Conservation (phyloP, 1,284 basidiomycete genomes). For the Sporisorium exsertum region DNA sequence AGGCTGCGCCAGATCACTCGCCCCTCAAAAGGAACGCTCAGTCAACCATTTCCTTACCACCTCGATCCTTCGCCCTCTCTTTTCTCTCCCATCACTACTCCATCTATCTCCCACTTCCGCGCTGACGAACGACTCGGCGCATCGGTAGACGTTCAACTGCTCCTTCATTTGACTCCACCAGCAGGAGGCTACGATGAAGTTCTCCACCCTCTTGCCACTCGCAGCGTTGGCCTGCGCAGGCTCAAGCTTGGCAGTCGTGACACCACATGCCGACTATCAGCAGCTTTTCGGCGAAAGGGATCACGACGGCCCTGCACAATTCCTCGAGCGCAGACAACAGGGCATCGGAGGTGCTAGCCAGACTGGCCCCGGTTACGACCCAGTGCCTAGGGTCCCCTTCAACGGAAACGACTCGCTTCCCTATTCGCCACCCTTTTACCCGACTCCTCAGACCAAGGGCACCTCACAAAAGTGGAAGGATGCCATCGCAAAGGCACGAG, state of each 20-base stretch:
- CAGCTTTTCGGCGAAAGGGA: slow-evolving; percentile 29
- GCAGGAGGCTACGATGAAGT: slow-evolving; percentile 19
- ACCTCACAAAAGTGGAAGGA: slow-evolving; percentile 73
- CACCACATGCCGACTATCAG: slow-evolving; percentile 34
- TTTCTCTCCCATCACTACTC: not conserved
- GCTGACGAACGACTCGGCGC: not conserved
- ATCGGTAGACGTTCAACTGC: not conserved
- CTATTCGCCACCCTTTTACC: slow-evolving; percentile 56
- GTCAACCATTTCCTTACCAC: not conserved
- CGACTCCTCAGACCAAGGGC: slow-evolving; percentile 49
- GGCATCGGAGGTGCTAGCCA: slow-evolving; percentile 43
- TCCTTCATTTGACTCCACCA: not conserved
- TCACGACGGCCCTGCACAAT: slow-evolving; percentile 14
- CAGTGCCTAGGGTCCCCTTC: slow-evolving; percentile 40
- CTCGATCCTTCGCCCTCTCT: not conserved
- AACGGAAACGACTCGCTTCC: slow-evolving; percentile 54
- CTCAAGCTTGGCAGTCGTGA: slow-evolving; percentile 26
- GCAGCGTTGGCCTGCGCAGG: slow-evolving; percentile 31
- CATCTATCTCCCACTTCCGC: not conserved
- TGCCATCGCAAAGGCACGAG: slow-evolving; percentile 73
- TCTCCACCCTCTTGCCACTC: slow-evolving; percentile 28
- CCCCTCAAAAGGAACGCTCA: not conserved
- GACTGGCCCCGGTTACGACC: slow-evolving; percentile 46
- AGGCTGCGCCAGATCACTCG: not conserved
- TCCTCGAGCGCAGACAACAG: slow-evolving; percentile 37